phyloP scores from a whole-genome alignment of 2,329 filamentous ascomycete genomes.

The Metarhizium brunneum region DNA sequence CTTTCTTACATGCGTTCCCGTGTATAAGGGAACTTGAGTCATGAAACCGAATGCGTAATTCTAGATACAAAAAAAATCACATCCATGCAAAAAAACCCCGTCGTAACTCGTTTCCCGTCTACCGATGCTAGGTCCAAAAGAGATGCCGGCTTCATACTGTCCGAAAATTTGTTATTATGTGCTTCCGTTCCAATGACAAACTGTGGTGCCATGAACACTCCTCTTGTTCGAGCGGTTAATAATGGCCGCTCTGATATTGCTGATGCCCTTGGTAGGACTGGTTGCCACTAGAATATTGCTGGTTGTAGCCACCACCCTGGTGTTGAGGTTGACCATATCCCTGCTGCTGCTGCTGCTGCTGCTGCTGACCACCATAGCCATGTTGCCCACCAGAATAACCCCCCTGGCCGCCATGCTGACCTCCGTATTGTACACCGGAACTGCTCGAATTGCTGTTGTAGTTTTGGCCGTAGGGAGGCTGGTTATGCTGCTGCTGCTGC shows the following conservation, averaged over 20 bases:
- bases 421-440: constrained; percentile 13
- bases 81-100: neutral
- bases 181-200: neutral
- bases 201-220: neutral
- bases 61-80: constrained; percentile 6
- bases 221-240: constrained; percentile 3
- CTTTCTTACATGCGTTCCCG: neutral
- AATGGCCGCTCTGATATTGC: constrained; percentile 10
- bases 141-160: neutral
- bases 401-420: constrained; percentile 13
- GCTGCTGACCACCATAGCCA: constrained; percentile 13
- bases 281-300: constrained; percentile 18
- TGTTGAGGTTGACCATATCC: constrained; percentile 7
- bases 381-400: constrained; percentile 13
- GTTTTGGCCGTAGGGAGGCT: constrained; percentile 12
- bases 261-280: constrained; percentile 17
- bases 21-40: neutral
- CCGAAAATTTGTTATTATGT: neutral
- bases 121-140: neutral
- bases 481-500: constrained; percentile 8
- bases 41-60: neutral
- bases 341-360: neutral
- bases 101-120: constrained; percentile 6
- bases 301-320: constrained; percentile 7
- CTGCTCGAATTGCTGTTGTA: constrained; percentile 10